phyloP scores from a whole-genome alignment of 2,329 filamentous ascomycete species.

The Monosporascus sp. region DNA sequence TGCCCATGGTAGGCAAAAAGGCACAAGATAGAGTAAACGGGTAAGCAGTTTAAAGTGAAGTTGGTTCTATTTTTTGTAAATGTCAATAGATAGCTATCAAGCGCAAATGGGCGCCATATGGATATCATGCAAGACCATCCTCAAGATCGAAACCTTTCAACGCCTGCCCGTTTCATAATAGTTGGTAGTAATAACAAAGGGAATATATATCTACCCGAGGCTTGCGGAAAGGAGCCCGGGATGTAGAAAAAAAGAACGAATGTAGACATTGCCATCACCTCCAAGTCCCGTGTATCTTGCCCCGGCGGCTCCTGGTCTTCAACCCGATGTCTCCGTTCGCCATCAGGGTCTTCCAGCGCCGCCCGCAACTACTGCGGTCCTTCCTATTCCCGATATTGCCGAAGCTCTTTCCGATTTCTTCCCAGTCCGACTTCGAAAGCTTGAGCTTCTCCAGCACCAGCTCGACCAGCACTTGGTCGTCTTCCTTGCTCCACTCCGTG shows the following conservation, averaged over 20 bases:
- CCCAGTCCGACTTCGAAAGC: conserved; percentile 60
- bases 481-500: conserved; percentile 54
- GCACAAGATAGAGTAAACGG: no score
- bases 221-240: conserved; percentile 6
- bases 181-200: neutral
- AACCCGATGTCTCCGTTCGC: conserved; percentile 54
- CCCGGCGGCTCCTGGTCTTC: conserved; percentile 42
- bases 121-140: neutral
- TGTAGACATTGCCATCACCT: conserved; percentile 30
- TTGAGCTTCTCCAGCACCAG: conserved; percentile 62
- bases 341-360: conserved; percentile 60
- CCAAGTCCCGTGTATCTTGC: conserved; percentile 52
- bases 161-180: neutral
- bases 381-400: conserved; percentile 34
- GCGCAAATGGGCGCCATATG: conserved; percentile 1
- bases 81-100: neutral
- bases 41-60: neutral
- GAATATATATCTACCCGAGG: neutral
- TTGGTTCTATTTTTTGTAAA: neutral
- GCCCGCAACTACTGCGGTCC: conserved; percentile 50
- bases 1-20: neutral
- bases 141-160: neutral
- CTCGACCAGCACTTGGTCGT: conserved; percentile 62
- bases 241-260: conserved; percentile 1
- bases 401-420: conserved; percentile 59